Conservation (phyloP, 306 rosid species). For the Betula pendula region DNA sequence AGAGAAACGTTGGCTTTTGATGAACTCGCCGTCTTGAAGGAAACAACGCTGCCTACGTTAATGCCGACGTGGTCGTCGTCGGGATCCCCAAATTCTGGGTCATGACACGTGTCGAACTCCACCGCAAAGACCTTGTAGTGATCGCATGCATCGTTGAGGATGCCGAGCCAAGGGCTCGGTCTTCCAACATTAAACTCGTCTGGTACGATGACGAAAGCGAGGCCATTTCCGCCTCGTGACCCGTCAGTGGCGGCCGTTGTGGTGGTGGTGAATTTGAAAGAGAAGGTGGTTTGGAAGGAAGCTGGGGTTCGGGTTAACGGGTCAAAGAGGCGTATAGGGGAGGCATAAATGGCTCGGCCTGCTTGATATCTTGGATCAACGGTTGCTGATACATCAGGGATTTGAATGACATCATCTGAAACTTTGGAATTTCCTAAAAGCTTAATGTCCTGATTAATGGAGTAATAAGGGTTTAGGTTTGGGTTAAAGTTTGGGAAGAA, state of each 20-base stretch:
- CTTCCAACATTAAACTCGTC: constrained; percentile 14
- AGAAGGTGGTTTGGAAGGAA: constrained; percentile 19
- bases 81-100: constrained; percentile 10
- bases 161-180: constrained; percentile 18
- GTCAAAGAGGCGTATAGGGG: constrained; percentile 22
- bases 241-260: background rate
- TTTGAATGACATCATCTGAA: background rate
- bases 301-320: constrained; percentile 12
- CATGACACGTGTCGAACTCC: background rate
- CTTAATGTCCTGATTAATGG: background rate
- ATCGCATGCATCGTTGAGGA: constrained; percentile 4
- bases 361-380: background rate
- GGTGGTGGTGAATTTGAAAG: constrained; percentile 11
- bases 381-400: constrained; percentile 12
- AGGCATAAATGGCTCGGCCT: constrained; percentile 14
- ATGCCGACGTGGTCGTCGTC: constrained; percentile 11
- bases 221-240: background rate
- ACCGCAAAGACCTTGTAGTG: constrained; percentile 9
- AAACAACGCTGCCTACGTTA: constrained; percentile 10
- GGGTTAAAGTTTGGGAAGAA: constrained; percentile 9
- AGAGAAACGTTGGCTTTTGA: constrained; percentile 7
- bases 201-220: background rate
- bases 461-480: constrained; percentile 1
- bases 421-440: background rate
- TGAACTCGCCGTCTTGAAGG: constrained; percentile 2